Evolutionary conservation across 306 rosid genomes (phyloP).

Genomic region (Myrica gale): DNA sequence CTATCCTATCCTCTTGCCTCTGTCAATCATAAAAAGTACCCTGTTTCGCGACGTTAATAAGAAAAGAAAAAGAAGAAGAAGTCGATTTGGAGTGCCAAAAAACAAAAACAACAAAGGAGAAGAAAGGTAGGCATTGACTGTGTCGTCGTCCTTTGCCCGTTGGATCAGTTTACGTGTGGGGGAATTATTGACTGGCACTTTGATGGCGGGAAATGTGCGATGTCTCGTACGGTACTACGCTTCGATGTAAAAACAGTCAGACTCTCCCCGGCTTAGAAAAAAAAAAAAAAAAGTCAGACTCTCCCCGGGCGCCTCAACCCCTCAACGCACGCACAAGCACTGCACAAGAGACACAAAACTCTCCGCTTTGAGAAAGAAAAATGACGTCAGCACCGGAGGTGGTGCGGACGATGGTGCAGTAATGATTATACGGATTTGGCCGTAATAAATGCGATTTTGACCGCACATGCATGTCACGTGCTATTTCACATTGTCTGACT

Average conservation of each 20-base stretch:
- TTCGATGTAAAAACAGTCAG: no score
- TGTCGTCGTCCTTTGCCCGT: no score
- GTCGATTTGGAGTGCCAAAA: neutral
- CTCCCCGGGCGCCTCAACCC: no score
- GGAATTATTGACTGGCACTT: neutral
- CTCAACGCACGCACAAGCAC: no score
- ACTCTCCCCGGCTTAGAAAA: no score
- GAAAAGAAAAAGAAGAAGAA: neutral
- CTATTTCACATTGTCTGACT: neutral
- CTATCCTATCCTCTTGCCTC: no score
- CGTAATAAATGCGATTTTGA: neutral
- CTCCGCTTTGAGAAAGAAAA: no score
- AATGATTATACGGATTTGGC: conserved; percentile 21
- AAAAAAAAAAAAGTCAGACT: no score
- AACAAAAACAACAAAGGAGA: neutral
- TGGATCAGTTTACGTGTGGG: neutral
- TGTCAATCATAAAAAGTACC: no score
- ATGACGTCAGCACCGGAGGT: no score
- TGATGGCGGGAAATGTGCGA: neutral
- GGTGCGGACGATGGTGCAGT: neutral
- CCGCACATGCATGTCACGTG: conserved; percentile 25
- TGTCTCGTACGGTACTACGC: neutral
- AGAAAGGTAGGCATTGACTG: neutral
- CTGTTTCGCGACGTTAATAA: neutral
- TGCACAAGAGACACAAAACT: no score